Evolutionary conservation across 306 rosid species (phyloP), one percentile per base, ranked within the genome.

Genomic region (Amphicarpaea edgeworthii): DNA sequence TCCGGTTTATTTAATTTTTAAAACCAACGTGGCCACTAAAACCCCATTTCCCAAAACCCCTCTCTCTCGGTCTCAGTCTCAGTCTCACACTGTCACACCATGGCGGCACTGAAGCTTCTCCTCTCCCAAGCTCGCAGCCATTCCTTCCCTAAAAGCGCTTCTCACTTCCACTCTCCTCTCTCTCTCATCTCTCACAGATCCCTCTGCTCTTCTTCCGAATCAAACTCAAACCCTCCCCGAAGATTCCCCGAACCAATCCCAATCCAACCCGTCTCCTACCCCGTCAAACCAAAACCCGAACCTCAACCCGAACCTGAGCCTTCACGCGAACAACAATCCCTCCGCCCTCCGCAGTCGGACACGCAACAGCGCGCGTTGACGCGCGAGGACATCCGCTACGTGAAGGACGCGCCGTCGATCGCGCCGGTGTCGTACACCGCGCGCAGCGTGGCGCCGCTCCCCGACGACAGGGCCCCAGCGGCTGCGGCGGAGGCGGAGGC

Each of bases 401-500:
- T 94, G 38, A 88, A 87, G 81, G 92, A 92, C 26, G 82, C 55
- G 21, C 90, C 95, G 2, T 75, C 89, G 3, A 73, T 90, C n/a
- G 1, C 85, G 9, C 89, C 89, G 3, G 96, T 90, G 30, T 85
- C 96, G 11, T 91, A 93, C 64, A 75, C 91, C 1, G 0, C 68
- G 1, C 85, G 91, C 1, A 93, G 92, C 1, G 96, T 89, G 42
- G 99, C 97, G 16, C 97, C 97, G 8, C 87, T 95, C 8, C 99
- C 97, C 16, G 99, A 89, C 28, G 87, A 88, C 69, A 92, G 17
- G 77, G 75, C 0, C 0, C 19, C 83, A 3, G 79, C 41, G 7
- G 79, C 26, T 7, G 65, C 12, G 19, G 28, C 53, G 8, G 83
- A 58, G 24, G 83, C 50, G 53, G 60, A 50, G 53, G 60, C 80